Evolutionary conservation across 805 yeast species (phyloP).

Genomic region (Yarrowia sp.): DNA sequence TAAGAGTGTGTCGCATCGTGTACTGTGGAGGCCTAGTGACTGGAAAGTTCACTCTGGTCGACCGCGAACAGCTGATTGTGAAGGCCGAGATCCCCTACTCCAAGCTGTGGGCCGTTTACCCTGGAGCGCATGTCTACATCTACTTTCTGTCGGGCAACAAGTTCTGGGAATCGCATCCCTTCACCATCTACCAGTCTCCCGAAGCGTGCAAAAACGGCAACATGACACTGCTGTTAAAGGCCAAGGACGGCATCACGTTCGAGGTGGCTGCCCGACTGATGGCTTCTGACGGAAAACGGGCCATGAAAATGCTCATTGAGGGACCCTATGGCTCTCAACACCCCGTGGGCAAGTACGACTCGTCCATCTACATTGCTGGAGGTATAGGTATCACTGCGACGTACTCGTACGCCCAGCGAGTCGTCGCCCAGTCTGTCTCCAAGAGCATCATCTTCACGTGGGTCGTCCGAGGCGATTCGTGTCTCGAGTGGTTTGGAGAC

Average conservation of each 20-base stretch:
- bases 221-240: conserved; percentile 24
- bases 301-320: conserved; percentile 51
- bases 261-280: neutral
- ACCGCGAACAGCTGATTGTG: conserved; percentile 13
- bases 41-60: conserved; percentile 7
- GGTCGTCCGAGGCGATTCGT: conserved; percentile 61
- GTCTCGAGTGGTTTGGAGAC: conserved; percentile 56
- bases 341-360: conserved; percentile 59
- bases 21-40: conserved; percentile 58
- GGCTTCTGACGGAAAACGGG: neutral
- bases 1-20: conserved; percentile 63
- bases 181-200: conserved; percentile 54
- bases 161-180: conserved; percentile 80
- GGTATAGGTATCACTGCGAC: conserved; percentile 78
- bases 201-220: conserved; percentile 18
- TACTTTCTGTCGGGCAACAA: conserved; percentile 60
- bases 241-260: conserved; percentile 26
- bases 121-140: conserved; percentile 65
- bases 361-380: conserved; percentile 69
- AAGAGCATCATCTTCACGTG: conserved; percentile 60
- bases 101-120: conserved; percentile 55
- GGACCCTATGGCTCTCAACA: conserved; percentile 73
- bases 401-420: conserved; percentile 54
- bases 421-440: conserved; percentile 46
- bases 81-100: conserved; percentile 27